Base-by-base conservation (phyloP, 257 asterid species). In the Dorcoceras hygrometricum region DNA sequence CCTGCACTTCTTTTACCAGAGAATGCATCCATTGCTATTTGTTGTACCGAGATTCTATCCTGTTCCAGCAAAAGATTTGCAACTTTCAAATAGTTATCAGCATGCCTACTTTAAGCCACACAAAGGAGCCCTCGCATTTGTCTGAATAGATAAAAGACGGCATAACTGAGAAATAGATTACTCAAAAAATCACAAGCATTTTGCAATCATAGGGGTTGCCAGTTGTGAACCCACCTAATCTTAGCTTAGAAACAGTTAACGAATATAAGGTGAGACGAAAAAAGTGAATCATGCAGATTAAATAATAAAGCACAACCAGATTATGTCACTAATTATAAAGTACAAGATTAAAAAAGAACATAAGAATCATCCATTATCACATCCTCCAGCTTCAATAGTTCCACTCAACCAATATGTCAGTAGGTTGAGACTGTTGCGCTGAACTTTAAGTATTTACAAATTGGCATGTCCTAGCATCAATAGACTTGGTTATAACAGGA, bases 1-100 rank as follows among this genome's bases (percentile, higher is more conserved):
- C 70, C 61, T 16, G 48, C 68, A 58, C 78, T 67, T 79, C 83
- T 72, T 78, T 87, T 85, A 67, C 82, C 74, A 14, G 87, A 78
- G 67, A 28, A 71, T 70, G 60, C 78, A 70, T 86, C 86, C 94
- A 86, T 84, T 74, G 48, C 57, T 58, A 65, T 46, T 46, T 16
- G 60, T 6, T 18, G 70, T 72, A 31, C n/a, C 5, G 25, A 20
- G 32, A 62, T 50, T 63, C 63, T 66, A 59, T 20, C 77, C 83
- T 79, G 78, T 20, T 18, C 48, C 62, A 78, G 74, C 6, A 60
- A 76, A 27, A 65, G 6, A 55, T 16, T 48, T 28, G 54, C 8
- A 62, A 68, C 55, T 22, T n/a, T 57, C 22, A 60, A 24, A 65
- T 25, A 26, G 11, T 25, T 56, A 63, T 19, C 22, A 14, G 46